Percentiles rank a stretch among this genome's conserved stretches.
Evolutionary conservation across 345 rosid species (phyloP).

Genomic region (Stellera chamaejasme): DNA sequence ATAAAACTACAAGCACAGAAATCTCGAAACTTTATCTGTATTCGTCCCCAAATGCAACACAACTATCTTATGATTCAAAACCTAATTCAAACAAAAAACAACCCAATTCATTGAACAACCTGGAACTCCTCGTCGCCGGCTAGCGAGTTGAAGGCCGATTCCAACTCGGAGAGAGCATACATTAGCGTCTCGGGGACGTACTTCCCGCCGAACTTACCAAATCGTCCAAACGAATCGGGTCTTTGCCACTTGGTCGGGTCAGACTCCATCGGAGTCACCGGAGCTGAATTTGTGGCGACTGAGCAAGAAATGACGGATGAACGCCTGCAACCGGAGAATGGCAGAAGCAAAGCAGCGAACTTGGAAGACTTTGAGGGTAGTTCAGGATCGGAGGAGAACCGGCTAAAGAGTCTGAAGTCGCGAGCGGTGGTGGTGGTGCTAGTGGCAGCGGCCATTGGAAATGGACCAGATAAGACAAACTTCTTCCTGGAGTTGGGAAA

Average conservation of each 20-base stretch:
- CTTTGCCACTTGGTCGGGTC: slow-evolving; percentile 35
- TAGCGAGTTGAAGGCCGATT: slow-evolving; percentile 54
- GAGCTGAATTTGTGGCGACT: slow-evolving; percentile 32
- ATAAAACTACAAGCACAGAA: too few species aligned
- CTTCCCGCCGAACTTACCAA: slow-evolving; percentile 78
- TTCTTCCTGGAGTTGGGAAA: too few species aligned
- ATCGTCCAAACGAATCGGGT: slow-evolving; percentile 77
- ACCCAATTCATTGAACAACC: slow-evolving; percentile 20
- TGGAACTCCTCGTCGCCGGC: slow-evolving; percentile 55
- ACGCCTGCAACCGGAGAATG: neutral
- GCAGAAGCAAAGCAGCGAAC: slow-evolving; percentile 20
- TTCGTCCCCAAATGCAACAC: neutral
- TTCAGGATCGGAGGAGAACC: slow-evolving; percentile 10
- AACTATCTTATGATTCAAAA: neutral
- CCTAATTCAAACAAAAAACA: too few species aligned
- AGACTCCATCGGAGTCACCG: slow-evolving; percentile 25
- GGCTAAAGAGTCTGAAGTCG: slow-evolving; percentile 10
- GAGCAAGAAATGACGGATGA: slow-evolving; percentile 40
- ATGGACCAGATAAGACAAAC: neutral
- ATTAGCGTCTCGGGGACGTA: slow-evolving; percentile 88
- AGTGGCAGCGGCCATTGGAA: slow-evolving; percentile 5
- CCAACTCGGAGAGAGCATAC: slow-evolving; percentile 74
- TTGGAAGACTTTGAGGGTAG: slow-evolving; percentile 16
- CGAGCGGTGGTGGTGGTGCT: neutral
- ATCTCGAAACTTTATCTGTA: too few species aligned